Evolutionary conservation across 306 rosid genomes (phyloP).

Genomic region (Sicyos edulis): DNA sequence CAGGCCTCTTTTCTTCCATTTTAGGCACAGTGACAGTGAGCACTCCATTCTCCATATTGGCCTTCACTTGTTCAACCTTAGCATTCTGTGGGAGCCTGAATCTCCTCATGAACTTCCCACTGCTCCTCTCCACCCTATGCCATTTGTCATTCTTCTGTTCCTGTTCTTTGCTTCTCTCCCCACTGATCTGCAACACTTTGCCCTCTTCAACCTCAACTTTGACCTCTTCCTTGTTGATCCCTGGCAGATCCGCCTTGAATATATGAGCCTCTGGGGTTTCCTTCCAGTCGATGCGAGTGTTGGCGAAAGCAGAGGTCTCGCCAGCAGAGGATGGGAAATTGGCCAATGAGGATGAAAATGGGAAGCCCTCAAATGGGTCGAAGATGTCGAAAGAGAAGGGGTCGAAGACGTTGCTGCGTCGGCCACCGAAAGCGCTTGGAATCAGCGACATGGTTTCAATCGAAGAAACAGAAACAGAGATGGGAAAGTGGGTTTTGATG

Average conservation of each 20-base stretch:
- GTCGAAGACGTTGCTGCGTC: conserved; percentile 27
- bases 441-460: conserved; percentile 15
- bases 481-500: background rate
- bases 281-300: conserved; percentile 35
- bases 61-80: conserved; percentile 25
- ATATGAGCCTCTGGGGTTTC: conserved; percentile 35
- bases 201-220: conserved; percentile 36
- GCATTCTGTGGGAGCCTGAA: conserved; percentile 34
- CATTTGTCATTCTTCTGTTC: conserved; percentile 34
- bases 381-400: conserved; percentile 29
- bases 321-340: conserved; percentile 16
- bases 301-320: conserved; percentile 31
- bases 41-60: conserved; percentile 31
- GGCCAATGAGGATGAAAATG: conserved; percentile 4
- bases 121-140: conserved; percentile 35
- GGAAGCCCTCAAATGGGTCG: conserved; percentile 29
- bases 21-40: conserved; percentile 32
- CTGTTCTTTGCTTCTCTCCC: conserved; percentile 27
- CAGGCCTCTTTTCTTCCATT: conserved; percentile 25
- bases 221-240: conserved; percentile 31
- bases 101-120: conserved; percentile 37
- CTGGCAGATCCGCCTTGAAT: conserved; percentile 37
- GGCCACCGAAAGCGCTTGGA: conserved; percentile 27
- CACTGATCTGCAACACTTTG: conserved; percentile 29
- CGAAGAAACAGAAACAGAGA: no score